phyloP scores from a whole-genome alignment of 2,329 filamentous ascomycete species.

The Exophiala xenobiotica region DNA sequence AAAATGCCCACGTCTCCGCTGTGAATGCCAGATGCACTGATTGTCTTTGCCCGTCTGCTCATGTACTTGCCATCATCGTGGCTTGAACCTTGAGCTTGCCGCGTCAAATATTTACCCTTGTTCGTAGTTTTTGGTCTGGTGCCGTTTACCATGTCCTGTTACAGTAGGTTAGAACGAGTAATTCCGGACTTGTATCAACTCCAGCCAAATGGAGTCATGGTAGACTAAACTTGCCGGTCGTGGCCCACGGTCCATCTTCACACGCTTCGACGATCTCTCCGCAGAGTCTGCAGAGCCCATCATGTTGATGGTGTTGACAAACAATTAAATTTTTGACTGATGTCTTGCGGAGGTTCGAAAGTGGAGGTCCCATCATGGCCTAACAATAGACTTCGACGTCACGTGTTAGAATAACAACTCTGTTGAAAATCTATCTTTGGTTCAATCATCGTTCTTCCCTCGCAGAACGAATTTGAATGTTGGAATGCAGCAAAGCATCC shows the following conservation, averaged over 20 bases:
- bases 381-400: too few relatives aligned
- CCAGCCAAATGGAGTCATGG: background rate
- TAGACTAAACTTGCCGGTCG: background rate
- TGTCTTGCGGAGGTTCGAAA: background rate
- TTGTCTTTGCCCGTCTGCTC: background rate
- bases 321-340: too few relatives aligned
- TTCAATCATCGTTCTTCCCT: too few relatives aligned
- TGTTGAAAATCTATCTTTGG: too few relatives aligned
- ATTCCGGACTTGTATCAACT: background rate
- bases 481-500: too few relatives aligned
- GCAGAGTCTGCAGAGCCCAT: constrained; percentile 1
- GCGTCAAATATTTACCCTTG: constrained; percentile 3
- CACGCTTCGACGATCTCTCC: constrained; percentile 8
- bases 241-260: constrained; percentile 11
- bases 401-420: too few relatives aligned
- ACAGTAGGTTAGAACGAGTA: background rate
- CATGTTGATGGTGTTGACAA: background rate
- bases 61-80: background rate
- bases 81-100: background rate
- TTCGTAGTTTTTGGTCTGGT: background rate
- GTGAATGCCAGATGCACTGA: constrained; percentile 37
- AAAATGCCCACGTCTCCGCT: constrained; percentile 61
- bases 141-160: too few relatives aligned
- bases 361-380: too few relatives aligned
- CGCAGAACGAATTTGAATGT: too few relatives aligned